Conservation (phyloP, 2,329 filamentous ascomycete species). For the Trichoderma harzianum region DNA sequence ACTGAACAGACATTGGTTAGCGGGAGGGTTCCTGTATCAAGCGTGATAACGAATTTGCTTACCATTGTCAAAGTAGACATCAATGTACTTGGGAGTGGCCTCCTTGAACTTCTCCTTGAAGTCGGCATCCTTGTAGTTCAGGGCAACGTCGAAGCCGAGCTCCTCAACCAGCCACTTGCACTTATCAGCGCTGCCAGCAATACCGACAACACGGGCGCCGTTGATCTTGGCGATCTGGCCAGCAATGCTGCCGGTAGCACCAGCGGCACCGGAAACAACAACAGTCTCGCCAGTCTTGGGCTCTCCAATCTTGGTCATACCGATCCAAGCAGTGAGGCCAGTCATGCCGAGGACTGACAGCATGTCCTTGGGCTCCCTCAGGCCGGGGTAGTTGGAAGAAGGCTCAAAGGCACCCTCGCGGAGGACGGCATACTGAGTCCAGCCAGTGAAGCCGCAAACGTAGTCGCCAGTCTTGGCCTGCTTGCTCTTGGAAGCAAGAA, state of each 20-base stretch:
- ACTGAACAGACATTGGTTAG: slow-evolving; percentile 36
- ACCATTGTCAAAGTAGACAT: slow-evolving; percentile 70
- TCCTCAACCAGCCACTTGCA: slow-evolving; percentile 61
- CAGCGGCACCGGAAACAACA: slow-evolving; percentile 73
- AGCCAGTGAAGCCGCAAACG: slow-evolving; percentile 55
- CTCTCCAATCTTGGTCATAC: slow-evolving; percentile 65
- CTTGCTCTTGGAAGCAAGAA: slow-evolving; percentile 57
- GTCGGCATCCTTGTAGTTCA: slow-evolving; percentile 66
- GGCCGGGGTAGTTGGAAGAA: slow-evolving; percentile 38
- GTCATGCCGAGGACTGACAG: slow-evolving; percentile 63
- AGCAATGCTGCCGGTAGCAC: slow-evolving; percentile 72
- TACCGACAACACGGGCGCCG: slow-evolving; percentile 59
- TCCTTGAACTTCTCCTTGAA: slow-evolving; percentile 59
- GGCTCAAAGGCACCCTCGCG: slow-evolving; percentile 48
- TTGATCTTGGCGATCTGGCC: slow-evolving; percentile 76
- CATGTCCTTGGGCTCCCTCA: slow-evolving; percentile 52
- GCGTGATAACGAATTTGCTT: slow-evolving; percentile 3
- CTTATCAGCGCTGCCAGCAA: slow-evolving; percentile 66
- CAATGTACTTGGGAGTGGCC: slow-evolving; percentile 57
- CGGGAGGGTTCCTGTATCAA: too few species aligned
- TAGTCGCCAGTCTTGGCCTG: slow-evolving; percentile 56
- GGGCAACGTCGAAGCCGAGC: slow-evolving; percentile 62
- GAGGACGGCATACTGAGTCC: slow-evolving; percentile 64
- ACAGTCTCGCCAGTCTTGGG: slow-evolving; percentile 69
- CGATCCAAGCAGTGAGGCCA: slow-evolving; percentile 73